phyloP scores from a whole-genome alignment of 2,329 filamentous ascomycete species.

The Botrytis sinoallii region DNA sequence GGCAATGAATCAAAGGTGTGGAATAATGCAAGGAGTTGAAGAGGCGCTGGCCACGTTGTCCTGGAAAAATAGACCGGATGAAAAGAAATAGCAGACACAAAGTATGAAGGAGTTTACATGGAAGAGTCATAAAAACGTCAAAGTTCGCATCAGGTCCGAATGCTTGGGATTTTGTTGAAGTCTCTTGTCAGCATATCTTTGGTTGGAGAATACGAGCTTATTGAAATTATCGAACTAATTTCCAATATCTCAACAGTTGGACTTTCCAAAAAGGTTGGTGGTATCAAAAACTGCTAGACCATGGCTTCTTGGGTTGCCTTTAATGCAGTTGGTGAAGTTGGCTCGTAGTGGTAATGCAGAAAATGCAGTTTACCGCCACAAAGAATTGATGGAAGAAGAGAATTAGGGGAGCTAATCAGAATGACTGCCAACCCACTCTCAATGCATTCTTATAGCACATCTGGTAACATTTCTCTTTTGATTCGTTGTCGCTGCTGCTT shows the following conservation, averaged over 20 bases:
- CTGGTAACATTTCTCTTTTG: background rate
- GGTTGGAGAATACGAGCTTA: constrained; percentile 6
- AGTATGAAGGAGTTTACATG: background rate
- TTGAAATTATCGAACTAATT: background rate
- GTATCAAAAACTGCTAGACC: constrained; percentile 1
- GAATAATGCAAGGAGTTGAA: constrained; percentile 9
- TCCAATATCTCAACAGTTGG: background rate
- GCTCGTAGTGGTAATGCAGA: background rate
- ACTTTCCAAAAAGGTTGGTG: background rate
- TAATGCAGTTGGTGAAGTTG: background rate
- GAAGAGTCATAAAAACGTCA: background rate
- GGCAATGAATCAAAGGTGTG: background rate
- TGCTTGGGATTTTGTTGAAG: background rate
- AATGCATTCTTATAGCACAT: background rate
- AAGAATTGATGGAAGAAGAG: background rate
- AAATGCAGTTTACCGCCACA: background rate
- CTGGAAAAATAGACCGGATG: background rate
- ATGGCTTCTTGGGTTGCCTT: background rate
- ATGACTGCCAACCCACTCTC: background rate
- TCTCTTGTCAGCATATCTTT: constrained; percentile 10
- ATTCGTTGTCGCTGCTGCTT: background rate
- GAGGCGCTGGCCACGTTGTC: constrained; percentile 15
- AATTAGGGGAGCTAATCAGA: background rate
- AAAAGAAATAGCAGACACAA: background rate
- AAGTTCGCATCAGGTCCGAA: background rate